These are phyloP conservation scores for Sordariomycetes sp. DNA, from an alignment of 2,329 filamentous ascomycete genomes.

Conservation along the genomic window DNA sequence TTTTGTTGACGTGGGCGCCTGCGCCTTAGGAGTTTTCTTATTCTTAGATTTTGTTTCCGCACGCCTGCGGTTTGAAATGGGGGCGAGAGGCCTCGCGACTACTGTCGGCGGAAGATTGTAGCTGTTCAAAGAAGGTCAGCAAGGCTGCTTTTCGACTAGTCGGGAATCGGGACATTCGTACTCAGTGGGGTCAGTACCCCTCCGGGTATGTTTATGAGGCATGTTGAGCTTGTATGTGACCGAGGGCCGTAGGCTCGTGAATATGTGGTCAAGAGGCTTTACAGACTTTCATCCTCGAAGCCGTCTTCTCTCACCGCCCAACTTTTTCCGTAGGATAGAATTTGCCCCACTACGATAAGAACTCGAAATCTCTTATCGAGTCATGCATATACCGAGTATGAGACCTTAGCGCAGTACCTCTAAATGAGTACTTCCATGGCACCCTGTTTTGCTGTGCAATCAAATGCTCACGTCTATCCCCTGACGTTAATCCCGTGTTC, in stretches of 20 bases:
- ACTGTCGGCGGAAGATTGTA: slow-evolving; percentile 36
- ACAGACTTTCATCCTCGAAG: neutral
- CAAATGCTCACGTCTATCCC: neutral
- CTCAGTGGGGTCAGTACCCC: slow-evolving; percentile 40
- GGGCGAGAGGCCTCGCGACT: slow-evolving; percentile 36
- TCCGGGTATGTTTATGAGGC: slow-evolving; percentile 80
- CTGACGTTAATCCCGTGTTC: neutral
- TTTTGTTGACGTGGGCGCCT: slow-evolving; percentile 1
- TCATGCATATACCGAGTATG: neutral
- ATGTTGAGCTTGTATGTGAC: slow-evolving; percentile 27
- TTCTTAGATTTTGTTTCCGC: neutral
- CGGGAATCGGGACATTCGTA: slow-evolving; percentile 16
- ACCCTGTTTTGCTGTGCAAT: neutral
- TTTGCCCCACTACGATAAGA: neutral
- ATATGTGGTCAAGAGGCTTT: neutral
- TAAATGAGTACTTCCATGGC: neutral
- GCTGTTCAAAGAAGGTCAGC: slow-evolving; percentile 15
- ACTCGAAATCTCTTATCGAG: neutral
- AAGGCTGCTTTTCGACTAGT: neutral
- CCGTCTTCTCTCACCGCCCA: neutral
- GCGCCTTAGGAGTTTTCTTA: slow-evolving; percentile 3
- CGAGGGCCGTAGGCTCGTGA: neutral
- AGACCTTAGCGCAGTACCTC: neutral
- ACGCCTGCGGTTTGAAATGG: slow-evolving; percentile 14
- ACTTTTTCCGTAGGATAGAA: neutral